Conservation (phyloP, 202 grass and related monocot genomes). For the Musa balbisiana region DNA sequence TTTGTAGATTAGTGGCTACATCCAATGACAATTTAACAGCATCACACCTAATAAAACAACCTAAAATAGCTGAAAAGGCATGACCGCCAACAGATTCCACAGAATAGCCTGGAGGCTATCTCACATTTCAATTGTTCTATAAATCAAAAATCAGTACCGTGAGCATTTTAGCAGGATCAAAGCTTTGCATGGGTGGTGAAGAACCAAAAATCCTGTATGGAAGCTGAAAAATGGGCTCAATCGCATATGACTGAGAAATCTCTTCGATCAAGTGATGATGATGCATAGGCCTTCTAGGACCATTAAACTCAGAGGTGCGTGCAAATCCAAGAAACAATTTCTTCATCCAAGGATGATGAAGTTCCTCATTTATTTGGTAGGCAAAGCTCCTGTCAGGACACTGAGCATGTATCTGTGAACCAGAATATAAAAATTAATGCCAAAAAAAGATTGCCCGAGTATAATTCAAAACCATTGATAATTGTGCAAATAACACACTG, state of each 20-base stretch:
- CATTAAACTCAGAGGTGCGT: slow-evolving; percentile 90
- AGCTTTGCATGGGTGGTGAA: slow-evolving; percentile 89
- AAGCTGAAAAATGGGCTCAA: slow-evolving; percentile 61
- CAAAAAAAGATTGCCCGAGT: slow-evolving; percentile 1
- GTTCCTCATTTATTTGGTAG: slow-evolving; percentile 74
- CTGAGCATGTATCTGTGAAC: slow-evolving; percentile 54
- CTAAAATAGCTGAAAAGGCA: background rate
- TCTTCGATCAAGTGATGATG: slow-evolving; percentile 83
- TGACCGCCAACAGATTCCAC: background rate
- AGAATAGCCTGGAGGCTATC: background rate
- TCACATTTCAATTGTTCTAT: background rate
- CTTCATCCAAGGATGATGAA: slow-evolving; percentile 87
- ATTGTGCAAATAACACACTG: background rate
- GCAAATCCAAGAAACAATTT: slow-evolving; percentile 94
- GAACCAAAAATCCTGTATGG: slow-evolving; percentile 97
- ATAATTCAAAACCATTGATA: background rate
- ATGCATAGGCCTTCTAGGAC: slow-evolving; percentile 57
- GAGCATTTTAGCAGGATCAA: slow-evolving; percentile 99
- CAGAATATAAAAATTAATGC: background rate
- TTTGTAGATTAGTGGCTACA: background rate
- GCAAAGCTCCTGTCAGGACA: slow-evolving; percentile 84
- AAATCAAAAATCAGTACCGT: slow-evolving; percentile 36
- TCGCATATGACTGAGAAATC: slow-evolving; percentile 43
- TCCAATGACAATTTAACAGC: background rate
- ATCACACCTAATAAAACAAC: background rate